Percentiles rank a stretch among this genome's conserved stretches.
Evolutionary conservation across 441 rosid genomes (phyloP).

Genomic region (Populus trichocarpa): DNA sequence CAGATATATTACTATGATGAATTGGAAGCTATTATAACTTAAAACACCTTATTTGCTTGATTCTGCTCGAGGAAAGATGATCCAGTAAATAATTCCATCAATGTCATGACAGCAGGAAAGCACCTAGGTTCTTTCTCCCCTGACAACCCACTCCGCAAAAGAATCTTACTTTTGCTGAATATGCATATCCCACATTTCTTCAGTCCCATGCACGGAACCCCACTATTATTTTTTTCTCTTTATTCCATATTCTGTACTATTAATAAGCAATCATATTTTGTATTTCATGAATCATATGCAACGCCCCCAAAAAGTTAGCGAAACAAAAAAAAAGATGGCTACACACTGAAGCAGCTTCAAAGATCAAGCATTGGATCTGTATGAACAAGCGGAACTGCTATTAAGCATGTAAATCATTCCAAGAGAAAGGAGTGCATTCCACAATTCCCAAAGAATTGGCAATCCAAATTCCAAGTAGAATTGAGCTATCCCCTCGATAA

Average conservation of each 20-base stretch:
- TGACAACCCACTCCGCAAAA: neutral
- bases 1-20: conserved; percentile 58
- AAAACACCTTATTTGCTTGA: conserved; percentile 9
- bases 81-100: conserved; percentile 18
- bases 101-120: conserved; percentile 23
- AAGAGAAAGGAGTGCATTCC: neutral
- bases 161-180: conserved; percentile 21
- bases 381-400: neutral
- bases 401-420: neutral
- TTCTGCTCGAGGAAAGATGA: conserved; percentile 6
- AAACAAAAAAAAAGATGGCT: neutral
- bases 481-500: neutral
- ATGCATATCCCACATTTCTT: conserved; percentile 18
- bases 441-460: neutral
- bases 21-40: conserved; percentile 3
- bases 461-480: neutral
- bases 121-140: conserved; percentile 8
- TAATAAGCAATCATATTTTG: conserved; percentile 7
- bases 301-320: neutral
- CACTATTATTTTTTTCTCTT: conserved; percentile 23
- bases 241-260: conserved; percentile 17
- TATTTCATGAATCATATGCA: neutral
- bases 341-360: neutral
- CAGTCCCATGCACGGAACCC: conserved; percentile 12
- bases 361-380: neutral